Evolutionary conservation across 2,329 filamentous ascomycete genomes (phyloP).

Genomic region (Fusarium sp.): DNA sequence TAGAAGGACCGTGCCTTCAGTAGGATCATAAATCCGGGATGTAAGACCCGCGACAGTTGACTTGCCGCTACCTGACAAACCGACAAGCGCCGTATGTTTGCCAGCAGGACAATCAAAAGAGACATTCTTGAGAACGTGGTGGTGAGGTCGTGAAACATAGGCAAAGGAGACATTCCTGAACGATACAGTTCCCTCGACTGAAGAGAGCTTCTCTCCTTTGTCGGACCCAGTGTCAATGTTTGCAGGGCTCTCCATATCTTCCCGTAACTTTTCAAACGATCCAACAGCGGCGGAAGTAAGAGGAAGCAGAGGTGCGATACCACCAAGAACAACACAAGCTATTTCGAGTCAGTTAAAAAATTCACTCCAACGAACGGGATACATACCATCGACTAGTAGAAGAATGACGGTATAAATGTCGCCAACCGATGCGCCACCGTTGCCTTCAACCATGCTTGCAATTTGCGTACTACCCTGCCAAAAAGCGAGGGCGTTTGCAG

Average conservation of each 20-base stretch:
- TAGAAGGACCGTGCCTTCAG: conserved; percentile 60
- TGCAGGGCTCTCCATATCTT: conserved; percentile 67
- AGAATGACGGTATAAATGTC: conserved; percentile 74
- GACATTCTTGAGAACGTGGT: conserved; percentile 58
- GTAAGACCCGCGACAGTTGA: conserved; percentile 68
- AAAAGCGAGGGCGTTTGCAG: conserved; percentile 75
- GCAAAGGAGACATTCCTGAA: conserved; percentile 60
- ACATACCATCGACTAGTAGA: conserved; percentile 69
- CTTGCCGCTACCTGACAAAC: conserved; percentile 69
- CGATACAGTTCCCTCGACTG: conserved; percentile 54
- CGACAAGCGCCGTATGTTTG: conserved; percentile 68
- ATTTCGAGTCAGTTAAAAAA: conserved; percentile 27
- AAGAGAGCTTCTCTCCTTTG: conserved; percentile 56
- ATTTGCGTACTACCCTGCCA: conserved; percentile 73
- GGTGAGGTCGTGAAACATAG: conserved; percentile 59
- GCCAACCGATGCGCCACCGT: conserved; percentile 55
- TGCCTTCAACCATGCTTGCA: conserved; percentile 54
- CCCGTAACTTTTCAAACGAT: conserved; percentile 68
- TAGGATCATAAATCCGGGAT: conserved; percentile 69
- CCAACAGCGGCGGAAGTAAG: conserved; percentile 68
- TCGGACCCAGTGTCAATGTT: conserved; percentile 58
- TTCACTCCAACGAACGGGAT: not conserved
- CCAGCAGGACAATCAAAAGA: conserved; percentile 62
- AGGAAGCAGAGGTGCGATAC: conserved; percentile 72
- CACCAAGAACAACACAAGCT: conserved; percentile 72